Percentiles rank a stretch among this genome's conserved stretches.
These are phyloP conservation scores for Monascus ruber DNA, from an alignment of 2,329 filamentous ascomycete species.

Conservation along the genomic window DNA sequence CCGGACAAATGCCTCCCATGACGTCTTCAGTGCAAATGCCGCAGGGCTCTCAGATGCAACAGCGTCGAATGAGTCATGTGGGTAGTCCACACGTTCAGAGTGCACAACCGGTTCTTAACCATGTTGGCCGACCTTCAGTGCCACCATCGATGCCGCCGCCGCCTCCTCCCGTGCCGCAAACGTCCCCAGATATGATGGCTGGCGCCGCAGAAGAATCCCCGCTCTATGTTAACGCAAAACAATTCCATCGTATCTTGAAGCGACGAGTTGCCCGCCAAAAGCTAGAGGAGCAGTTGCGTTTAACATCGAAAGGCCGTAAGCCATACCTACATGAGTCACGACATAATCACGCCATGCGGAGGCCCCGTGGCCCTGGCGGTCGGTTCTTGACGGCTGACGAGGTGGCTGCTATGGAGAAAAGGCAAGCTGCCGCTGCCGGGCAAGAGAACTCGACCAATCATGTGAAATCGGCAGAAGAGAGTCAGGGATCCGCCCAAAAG, in stretches of 20 bases:
- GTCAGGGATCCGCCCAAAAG: constrained; percentile 32
- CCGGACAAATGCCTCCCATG: constrained; percentile 42
- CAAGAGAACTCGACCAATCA: constrained; percentile 21
- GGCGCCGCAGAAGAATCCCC: constrained; percentile 76
- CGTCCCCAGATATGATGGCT: constrained; percentile 69
- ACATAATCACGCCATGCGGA: constrained; percentile 95
- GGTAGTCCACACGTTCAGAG: constrained; percentile 64
- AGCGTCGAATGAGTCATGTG: constrained; percentile 62
- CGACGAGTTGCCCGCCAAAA: constrained; percentile 84
- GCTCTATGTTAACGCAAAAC: constrained; percentile 95
- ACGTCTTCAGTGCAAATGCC: constrained; percentile 38
- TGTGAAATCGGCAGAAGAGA: constrained; percentile 21
- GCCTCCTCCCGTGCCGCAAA: constrained; percentile 49
- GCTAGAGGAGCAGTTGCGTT: constrained; percentile 78
- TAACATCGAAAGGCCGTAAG: constrained; percentile 92
- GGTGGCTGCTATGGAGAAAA: constrained; percentile 75
- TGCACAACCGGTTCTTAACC: constrained; percentile 65
- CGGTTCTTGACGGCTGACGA: constrained; percentile 95
- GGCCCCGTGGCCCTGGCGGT: constrained; percentile 84
- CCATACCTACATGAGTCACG: constrained; percentile 95
- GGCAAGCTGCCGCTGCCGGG: constrained; percentile 32
- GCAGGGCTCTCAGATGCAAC: constrained; percentile 48
- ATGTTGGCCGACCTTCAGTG: constrained; percentile 44
- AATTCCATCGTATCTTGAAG: constrained; percentile 95
- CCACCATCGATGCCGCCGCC: constrained; percentile 40